Base-by-base conservation (phyloP, 2,329 filamentous ascomycete genomes). In the Microdochium paspali region DNA sequence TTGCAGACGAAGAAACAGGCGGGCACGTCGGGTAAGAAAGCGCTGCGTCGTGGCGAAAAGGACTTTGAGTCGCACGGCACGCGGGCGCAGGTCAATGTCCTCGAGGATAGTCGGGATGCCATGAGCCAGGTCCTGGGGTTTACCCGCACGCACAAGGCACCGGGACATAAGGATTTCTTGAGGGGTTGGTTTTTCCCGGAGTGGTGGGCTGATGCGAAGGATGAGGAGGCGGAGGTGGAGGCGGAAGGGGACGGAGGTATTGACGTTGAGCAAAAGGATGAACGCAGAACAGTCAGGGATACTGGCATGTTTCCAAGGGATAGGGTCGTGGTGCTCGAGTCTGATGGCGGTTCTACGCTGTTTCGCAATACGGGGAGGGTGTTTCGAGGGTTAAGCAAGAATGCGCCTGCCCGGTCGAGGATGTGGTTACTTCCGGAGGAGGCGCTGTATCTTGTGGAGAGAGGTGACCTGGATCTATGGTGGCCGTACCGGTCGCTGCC, bases 41-140 rank as follows among this genome's bases (percentile, higher is more conserved):
- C 90, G 10, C 89, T 95, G 30, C 90, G 91, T 54, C 88, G 90
- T 53, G 93, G 93, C 51, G 90, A 95, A 64, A 98, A 98, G 66
- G 93, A 98, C 69, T 98, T 96, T 64, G 93, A 97, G 68, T 84
- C 87, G 24, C 90, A 97, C 66, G 87, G 87, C 44, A 97, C 93
- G 2, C 78, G 80, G 26, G 80, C 87, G 26, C 93, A 98, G 66
- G 81, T 84, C 54, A 76, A 78, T 48, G 79, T 84, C 9, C 81
- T 98, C 46, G 85, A 89, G 59, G 79, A 86, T 44, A 95, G 89
- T 52, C 82, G 91, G 47, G 75, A 78, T 55, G 91, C 90, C 20
- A 93, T 98, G 85, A 87, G 95, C 65, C 83, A 89, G 56, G 90
- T 91, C 2, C 75, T 97, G 47, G 77, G 81, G 46, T 85, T 85